These are phyloP conservation scores for Tylopilus sp. DNA, from an alignment of 1,284 basidiomycete species.

Conservation along the genomic window DNA sequence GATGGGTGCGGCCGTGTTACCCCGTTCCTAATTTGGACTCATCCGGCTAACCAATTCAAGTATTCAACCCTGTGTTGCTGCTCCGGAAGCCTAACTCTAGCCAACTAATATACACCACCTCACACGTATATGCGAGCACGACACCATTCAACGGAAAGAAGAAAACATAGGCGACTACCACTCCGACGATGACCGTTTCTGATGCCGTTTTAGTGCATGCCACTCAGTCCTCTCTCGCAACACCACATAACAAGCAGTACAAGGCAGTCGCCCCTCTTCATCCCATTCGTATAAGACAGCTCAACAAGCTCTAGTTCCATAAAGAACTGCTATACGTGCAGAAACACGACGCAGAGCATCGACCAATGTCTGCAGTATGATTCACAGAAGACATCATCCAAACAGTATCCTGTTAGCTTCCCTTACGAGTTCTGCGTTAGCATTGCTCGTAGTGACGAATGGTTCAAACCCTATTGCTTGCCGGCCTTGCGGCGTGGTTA, in stretches of 20 bases:
- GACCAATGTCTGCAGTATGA: neutral
- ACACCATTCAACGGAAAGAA: too few relatives aligned
- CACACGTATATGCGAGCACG: too few relatives aligned
- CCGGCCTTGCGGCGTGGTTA: slow-evolving; percentile 37
- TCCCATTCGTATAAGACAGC: neutral
- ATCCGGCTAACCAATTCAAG: too few relatives aligned
- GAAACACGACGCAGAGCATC: neutral
- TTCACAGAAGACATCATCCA: slow-evolving; percentile 10
- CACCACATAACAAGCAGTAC: too few relatives aligned
- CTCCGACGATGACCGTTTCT: too few relatives aligned
- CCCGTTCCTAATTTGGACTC: slow-evolving; percentile 16
- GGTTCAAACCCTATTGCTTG: slow-evolving; percentile 36
- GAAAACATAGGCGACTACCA: too few relatives aligned
- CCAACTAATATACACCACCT: neutral
- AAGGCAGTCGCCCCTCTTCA: too few relatives aligned
- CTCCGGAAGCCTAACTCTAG: too few relatives aligned
- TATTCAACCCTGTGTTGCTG: too few relatives aligned
- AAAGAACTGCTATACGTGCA: neutral
- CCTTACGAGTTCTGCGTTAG: slow-evolving; percentile 14
- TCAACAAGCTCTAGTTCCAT: neutral
- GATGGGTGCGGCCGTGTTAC: slow-evolving; percentile 6
- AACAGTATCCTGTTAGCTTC: slow-evolving; percentile 28
- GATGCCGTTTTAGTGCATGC: too few relatives aligned
- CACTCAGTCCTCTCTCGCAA: neutral
- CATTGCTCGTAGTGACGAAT: slow-evolving; percentile 19